These are phyloP conservation scores for Biscutella laevigata DNA, from an alignment of 441 rosid species.

Conservation along the genomic window DNA sequence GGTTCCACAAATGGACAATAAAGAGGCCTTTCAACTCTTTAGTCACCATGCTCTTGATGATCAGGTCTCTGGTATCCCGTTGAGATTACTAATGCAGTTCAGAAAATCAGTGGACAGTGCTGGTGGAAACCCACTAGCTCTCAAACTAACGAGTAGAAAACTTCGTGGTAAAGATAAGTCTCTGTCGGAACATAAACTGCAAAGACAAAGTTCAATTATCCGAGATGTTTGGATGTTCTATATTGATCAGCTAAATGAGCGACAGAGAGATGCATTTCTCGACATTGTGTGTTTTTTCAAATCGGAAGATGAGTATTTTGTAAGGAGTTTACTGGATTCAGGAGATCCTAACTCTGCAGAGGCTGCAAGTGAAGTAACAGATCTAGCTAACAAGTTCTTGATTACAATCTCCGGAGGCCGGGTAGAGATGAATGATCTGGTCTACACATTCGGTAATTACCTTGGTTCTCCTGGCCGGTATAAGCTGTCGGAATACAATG, in stretches of 20 bases:
- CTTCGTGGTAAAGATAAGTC: background rate
- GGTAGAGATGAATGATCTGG: constrained; percentile 4
- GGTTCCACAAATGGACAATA: background rate
- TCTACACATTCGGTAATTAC: background rate
- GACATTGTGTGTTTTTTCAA: constrained; percentile 7
- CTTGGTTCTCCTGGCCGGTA: background rate
- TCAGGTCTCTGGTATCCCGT: background rate
- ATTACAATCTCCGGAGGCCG: background rate
- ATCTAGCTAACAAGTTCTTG: constrained; percentile 8
- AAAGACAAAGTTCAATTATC: too few species aligned
- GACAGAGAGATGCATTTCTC: constrained; percentile 8
- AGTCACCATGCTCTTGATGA: background rate
- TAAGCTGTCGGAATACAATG: background rate
- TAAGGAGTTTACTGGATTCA: constrained; percentile 6
- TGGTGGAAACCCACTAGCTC: constrained; percentile 3
- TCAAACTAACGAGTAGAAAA: background rate
- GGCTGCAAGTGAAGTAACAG: background rate
- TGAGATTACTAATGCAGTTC: background rate
- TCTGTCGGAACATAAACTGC: background rate
- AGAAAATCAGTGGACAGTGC: background rate
- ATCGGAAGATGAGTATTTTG: constrained; percentile 6
- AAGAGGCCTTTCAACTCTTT: background rate
- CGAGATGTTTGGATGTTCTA: background rate
- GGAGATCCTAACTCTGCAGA: background rate
- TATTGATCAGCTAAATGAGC: background rate